These are phyloP conservation scores for Auriscalpium microsporum DNA, from an alignment of 768 basidiomycete genomes.

Conservation along the genomic window DNA sequence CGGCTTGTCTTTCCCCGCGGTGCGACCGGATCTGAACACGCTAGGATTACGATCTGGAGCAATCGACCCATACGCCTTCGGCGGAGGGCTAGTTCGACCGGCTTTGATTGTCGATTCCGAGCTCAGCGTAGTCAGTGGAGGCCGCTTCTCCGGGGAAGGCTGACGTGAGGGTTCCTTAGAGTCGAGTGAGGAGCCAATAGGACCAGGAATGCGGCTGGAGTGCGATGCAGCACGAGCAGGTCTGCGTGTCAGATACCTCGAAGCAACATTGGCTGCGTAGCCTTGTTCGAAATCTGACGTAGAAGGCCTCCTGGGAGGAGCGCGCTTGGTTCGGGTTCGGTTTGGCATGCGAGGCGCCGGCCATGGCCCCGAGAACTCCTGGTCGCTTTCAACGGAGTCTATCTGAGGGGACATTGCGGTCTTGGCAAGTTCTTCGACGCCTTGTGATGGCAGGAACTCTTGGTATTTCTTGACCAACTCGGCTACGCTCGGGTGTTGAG, in stretches of 20 bases:
- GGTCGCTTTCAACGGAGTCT: conserved; percentile 72
- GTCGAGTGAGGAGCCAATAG: conserved; percentile 38
- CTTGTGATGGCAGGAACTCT: conserved; percentile 64
- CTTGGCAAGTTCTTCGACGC: conserved; percentile 62
- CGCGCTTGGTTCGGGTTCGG: conserved; percentile 45
- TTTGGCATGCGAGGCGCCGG: conserved; percentile 26
- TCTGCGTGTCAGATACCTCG: conserved; percentile 54
- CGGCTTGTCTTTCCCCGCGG: conserved; percentile 27
- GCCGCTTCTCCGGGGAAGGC: conserved; percentile 67
- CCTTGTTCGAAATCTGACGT: conserved; percentile 85
- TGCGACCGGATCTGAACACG: conserved; percentile 26
- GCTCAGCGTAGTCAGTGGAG: conserved; percentile 16
- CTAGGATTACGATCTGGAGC: conserved; percentile 28
- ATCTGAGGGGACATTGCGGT: conserved; percentile 43
- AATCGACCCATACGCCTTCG: conserved; percentile 25
- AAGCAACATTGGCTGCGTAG: conserved; percentile 88
- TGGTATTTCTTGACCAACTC: conserved; percentile 81
- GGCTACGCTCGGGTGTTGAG: conserved; percentile 61
- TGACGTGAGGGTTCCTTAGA: conserved; percentile 57
- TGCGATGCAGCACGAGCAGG: conserved; percentile 30
- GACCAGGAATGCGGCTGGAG: conserved; percentile 44
- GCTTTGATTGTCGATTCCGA: conserved; percentile 16
- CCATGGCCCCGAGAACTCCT: conserved; percentile 42
- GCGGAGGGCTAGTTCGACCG: conserved; percentile 32
- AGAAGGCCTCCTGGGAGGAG: conserved; percentile 45